These are phyloP conservation scores for Cornus florida DNA, from an alignment of 148 eudicot genomes.

Conservation along the genomic window DNA sequence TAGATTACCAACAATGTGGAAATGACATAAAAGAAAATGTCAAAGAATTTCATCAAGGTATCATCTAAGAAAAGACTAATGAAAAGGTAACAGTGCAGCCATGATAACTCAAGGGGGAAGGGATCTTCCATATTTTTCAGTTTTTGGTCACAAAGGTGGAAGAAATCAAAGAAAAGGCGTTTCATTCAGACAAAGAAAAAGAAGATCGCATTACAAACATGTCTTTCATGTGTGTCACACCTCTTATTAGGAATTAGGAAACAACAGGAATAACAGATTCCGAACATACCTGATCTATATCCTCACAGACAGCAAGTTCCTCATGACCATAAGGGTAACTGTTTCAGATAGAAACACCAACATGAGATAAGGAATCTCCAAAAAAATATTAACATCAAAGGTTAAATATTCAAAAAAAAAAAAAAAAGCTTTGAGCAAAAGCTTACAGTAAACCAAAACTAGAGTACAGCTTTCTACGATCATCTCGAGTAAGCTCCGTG, in stretches of 20 bases:
- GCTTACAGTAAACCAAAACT: slow-evolving; percentile 77
- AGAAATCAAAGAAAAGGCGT: neutral
- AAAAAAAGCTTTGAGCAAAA: neutral
- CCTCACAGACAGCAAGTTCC: slow-evolving; percentile 81
- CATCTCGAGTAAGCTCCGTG: slow-evolving; percentile 98
- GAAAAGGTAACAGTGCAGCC: neutral
- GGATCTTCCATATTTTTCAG: neutral
- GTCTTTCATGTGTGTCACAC: too few species aligned
- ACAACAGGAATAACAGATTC: neutral
- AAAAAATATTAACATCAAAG: slow-evolving; percentile 10
- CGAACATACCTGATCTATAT: slow-evolving; percentile 74
- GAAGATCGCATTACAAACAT: neutral
- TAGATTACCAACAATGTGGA: neutral
- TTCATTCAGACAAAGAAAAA: neutral
- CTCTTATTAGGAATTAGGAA: too few species aligned
- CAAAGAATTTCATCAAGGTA: too few species aligned
- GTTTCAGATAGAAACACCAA: slow-evolving; percentile 1
- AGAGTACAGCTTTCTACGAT: slow-evolving; percentile 80
- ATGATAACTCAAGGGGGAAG: neutral
- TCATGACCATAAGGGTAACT: slow-evolving; percentile 88
- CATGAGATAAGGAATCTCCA: slow-evolving; percentile 11
- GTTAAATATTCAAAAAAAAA: neutral
- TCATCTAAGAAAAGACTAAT: neutral
- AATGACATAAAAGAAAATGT: neutral
- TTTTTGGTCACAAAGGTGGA: neutral